Evolutionary conservation across 306 rosid species (phyloP).

Genomic region (Ceratonia siliqua): DNA sequence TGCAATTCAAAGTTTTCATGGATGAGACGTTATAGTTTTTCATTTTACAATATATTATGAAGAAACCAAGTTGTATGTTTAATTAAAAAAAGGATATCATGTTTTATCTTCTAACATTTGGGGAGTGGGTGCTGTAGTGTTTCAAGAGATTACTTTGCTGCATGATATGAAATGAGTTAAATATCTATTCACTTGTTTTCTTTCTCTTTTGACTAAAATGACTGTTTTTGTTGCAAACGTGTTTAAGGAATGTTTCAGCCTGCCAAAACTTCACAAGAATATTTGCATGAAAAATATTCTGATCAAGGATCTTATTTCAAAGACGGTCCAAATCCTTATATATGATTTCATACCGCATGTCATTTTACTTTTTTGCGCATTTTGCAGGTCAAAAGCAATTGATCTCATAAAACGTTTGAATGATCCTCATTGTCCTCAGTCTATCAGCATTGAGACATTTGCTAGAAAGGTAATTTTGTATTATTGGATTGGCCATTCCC

Average conservation of each 20-base stretch:
- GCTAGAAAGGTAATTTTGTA: slow-evolving; percentile 63
- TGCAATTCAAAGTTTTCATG: background rate
- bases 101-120: background rate
- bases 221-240: background rate
- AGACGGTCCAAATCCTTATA: slow-evolving; percentile 21
- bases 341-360: slow-evolving; percentile 2
- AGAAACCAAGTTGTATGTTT: background rate
- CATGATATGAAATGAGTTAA: background rate
- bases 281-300: slow-evolving; percentile 11
- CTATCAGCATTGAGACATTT: slow-evolving; percentile 66
- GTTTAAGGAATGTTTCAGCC: slow-evolving; percentile 14
- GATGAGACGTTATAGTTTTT: background rate
- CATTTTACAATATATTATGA: background rate
- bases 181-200: background rate
- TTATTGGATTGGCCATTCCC: slow-evolving; percentile 14
- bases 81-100: background rate
- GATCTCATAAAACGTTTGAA: slow-evolving; percentile 62
- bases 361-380: slow-evolving; percentile 33
- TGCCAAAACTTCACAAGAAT: slow-evolving; percentile 17
- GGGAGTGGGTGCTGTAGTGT: background rate
- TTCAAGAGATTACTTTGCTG: background rate
- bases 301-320: slow-evolving; percentile 8
- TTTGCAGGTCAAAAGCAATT: slow-evolving; percentile 69
- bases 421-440: slow-evolving; percentile 62
- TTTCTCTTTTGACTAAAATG: background rate